Base-by-base conservation (phyloP, 2,329 filamentous ascomycete species). In the Ceratocystis ficicola region DNA sequence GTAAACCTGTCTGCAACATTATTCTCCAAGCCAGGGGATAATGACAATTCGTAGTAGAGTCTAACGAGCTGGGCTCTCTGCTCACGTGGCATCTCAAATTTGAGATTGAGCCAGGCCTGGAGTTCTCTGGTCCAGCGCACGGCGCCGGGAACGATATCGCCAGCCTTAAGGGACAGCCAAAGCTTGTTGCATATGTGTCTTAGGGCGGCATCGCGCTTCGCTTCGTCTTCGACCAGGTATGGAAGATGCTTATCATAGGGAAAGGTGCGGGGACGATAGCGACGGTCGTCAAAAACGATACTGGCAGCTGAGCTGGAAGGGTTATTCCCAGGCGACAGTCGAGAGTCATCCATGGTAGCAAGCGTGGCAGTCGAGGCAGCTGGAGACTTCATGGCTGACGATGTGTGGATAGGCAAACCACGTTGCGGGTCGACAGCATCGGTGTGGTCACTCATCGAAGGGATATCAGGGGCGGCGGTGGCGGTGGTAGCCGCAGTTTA, bases 101-200 rank as follows among this genome's bases (percentile, higher is more conserved):
- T 99, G 76, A 99, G 85, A 65, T 88, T 89, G 70, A 99, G 81
- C 94, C 95, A 99, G 76, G 88, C 90, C 73, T 92, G 86, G 61
- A 99, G 86, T 82, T 99, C 94, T 70, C 93, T 86, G 17, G 94
- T 96, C 94, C 94, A 99, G 76, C 99, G 93, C 68, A 96, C 81
- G 32, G 93, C 94, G 44, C 94, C 94, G 0, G 93, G 90, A 28
- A 88, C 87, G 76, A 97, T 97, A 76, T 99, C 94, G 70, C 96
- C 91, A 2, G 94, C 88, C 73, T 91, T 87, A 69, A 99, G 81
- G 66, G 93, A 85, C 71, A 96, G 89, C 75, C 96, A 97, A 36
- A 99, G 86, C 73, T 96, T 89, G 74, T 92, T 94, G 70, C 97
- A 81, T 71, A 96, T 97, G 73, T 91, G 90, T 59, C 87, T 82